Evolutionary conservation across 176 grass and related monocot genomes (phyloP), one percentile per base, ranked within the genome.

Genomic region (Leersia perrieri): DNA sequence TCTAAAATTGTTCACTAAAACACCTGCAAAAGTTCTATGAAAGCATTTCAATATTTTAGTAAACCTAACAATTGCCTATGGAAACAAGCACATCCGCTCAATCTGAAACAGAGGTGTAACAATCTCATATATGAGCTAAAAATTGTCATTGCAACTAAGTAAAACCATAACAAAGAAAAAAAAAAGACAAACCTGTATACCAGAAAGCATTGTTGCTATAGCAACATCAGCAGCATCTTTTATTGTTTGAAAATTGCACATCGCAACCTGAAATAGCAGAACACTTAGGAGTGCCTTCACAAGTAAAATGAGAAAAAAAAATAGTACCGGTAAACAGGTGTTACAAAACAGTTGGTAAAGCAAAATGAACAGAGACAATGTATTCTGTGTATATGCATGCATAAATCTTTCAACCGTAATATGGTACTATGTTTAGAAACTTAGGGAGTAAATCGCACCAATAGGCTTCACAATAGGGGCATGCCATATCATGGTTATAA

Each of bases 201-300:
- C 92, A 89, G 92, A 98, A 93, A 86, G 96, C 96, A 98, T 98
- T 67, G 92, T 91, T 36, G 88, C 88, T 87, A 98, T 98, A 74
- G 96, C 96, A 85, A 98, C 96, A 95, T 98, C 92, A 81, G 92
- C 90, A 51, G 96, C 88, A 91, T 98, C 96, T 75, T 98, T 93
- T 39, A 98, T 89, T 23, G 90, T 93, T 87, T 82, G 84, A 79
- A 98, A 98, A 87, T 95, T 98, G 53, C 96, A 98, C 92, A 98
- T 98, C 20, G 92, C 96, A 76, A 95, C 96, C 95, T 95, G 80
- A 85, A 74, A 83, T 44, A 84, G 22, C 32, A 70, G 70, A 84
- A 15, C n/a, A 78, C 32, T 58, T 58, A 84, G 42, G 33, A 81
- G 64, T 49, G 58, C 12, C 16, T 62, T 68, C 80, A 80, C n/a